Conservation (phyloP, 768 basidiomycete genomes). For the Amanita brunnescens region DNA sequence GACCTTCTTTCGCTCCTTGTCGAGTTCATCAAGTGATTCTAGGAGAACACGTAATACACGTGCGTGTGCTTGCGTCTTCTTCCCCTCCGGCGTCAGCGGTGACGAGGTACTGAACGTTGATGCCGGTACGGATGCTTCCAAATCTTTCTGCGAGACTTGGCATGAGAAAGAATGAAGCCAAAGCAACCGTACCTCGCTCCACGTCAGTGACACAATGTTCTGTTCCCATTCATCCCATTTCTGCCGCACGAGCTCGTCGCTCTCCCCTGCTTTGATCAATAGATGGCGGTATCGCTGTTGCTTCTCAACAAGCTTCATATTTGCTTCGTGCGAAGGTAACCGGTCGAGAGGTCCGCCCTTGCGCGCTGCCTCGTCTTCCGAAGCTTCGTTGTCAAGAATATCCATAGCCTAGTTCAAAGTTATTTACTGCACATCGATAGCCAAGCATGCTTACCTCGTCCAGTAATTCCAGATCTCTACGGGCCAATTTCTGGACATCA, state of each 20-base stretch:
- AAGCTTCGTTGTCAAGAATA: conserved; percentile 83
- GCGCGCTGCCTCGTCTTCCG: conserved; percentile 69
- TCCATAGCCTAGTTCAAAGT: conserved; percentile 60
- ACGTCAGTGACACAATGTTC: conserved; percentile 59
- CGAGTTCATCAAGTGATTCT: conserved; percentile 73
- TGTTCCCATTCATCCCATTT: conserved; percentile 91
- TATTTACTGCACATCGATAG: background rate
- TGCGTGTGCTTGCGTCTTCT: conserved; percentile 52
- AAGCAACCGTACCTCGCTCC: conserved; percentile 44
- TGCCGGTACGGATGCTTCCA: conserved; percentile 64
- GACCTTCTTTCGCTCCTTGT: conserved; percentile 48
- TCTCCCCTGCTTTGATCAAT: conserved; percentile 60
- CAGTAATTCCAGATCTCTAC: conserved; percentile 50
- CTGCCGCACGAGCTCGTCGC: conserved; percentile 65
- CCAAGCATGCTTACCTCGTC: conserved; percentile 53
- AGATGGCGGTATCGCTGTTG: conserved; percentile 66
- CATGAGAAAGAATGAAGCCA: background rate
- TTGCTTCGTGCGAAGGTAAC: conserved; percentile 71
- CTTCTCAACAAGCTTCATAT: conserved; percentile 61
- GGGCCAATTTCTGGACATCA: conserved; percentile 60
- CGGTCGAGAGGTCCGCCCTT: conserved; percentile 41
- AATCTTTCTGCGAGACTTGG: conserved; percentile 36
- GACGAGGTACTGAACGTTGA: conserved; percentile 34
- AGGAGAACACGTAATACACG: conserved; percentile 64
- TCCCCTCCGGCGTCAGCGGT: conserved; percentile 28